Percentiles rank a stretch among this genome's conserved stretches.
These are phyloP conservation scores for Fusarium xylarioides DNA, from an alignment of 2,329 filamentous ascomycete species.

Conservation along the genomic window DNA sequence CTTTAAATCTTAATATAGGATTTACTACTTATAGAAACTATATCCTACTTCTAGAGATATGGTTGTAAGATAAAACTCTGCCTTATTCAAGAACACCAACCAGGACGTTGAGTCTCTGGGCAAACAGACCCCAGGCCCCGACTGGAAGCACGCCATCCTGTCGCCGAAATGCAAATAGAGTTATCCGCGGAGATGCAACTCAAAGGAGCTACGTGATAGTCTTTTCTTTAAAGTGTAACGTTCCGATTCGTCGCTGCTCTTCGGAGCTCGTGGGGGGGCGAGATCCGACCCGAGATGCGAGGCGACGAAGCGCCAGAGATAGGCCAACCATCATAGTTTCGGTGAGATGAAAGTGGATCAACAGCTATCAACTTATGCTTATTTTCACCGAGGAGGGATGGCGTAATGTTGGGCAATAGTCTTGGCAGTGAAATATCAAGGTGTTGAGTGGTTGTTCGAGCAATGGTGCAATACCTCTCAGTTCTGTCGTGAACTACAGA, in stretches of 20 bases:
- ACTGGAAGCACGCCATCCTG: neutral
- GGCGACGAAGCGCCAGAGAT: neutral
- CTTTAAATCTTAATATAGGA: no score
- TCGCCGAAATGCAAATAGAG: neutral
- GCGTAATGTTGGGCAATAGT: neutral
- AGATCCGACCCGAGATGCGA: neutral
- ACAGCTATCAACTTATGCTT: fast-evolving
- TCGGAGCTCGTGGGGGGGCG: neutral
- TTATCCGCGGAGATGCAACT: neutral
- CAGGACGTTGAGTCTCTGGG: neutral
- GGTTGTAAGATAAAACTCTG: neutral
- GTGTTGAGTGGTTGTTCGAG: neutral
- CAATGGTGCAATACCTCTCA: neutral
- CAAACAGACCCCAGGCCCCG: neutral
- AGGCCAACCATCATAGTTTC: neutral
- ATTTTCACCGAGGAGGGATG: neutral
- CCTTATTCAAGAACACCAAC: neutral
- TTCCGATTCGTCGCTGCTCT: neutral
- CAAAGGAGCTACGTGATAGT: fast-evolving
- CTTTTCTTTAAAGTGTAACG: fast-evolving
- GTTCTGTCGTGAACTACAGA: neutral
- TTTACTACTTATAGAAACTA: neutral
- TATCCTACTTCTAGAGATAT: no score
- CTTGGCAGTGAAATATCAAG: neutral
- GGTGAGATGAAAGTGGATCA: neutral